These are phyloP conservation scores for Colletotrichum simmondsii DNA, from an alignment of 2,329 filamentous ascomycete species.

Conservation along the genomic window DNA sequence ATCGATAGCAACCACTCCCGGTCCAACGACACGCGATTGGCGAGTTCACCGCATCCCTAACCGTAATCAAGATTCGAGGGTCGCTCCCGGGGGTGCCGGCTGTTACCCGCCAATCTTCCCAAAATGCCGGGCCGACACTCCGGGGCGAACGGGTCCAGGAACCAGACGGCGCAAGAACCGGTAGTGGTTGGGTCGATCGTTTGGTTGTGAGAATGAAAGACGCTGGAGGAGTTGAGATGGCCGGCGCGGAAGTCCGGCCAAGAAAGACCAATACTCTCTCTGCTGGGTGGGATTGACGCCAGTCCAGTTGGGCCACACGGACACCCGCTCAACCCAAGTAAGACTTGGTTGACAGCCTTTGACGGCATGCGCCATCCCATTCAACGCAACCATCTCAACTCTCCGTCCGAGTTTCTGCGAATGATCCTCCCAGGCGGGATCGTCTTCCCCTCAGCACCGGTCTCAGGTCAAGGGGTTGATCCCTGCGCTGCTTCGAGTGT, in stretches of 20 bases:
- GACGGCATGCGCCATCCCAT: constrained; percentile 32
- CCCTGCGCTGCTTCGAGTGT: constrained; percentile 37
- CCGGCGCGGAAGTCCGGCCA: constrained; percentile 5
- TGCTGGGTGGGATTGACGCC: background rate
- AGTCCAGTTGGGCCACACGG: background rate
- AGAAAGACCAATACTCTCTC: background rate
- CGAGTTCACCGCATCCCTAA: constrained; percentile 17
- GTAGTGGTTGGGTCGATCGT: background rate
- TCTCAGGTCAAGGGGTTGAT: constrained; percentile 37
- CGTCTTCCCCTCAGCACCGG: constrained; percentile 38
- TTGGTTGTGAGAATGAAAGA: background rate
- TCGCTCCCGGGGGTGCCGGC: constrained; percentile 16
- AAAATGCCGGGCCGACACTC: constrained; percentile 13
- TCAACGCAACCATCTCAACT: constrained; percentile 21
- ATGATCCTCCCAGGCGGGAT: constrained; percentile 27
- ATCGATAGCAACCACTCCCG: constrained; percentile 14
- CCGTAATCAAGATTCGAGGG: constrained; percentile 17
- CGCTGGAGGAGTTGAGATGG: background rate
- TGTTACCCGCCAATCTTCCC: constrained; percentile 18
- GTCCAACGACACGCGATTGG: constrained; percentile 16
- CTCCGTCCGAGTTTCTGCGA: constrained; percentile 22
- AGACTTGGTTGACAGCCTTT: constrained; percentile 12
- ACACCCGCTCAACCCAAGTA: background rate
- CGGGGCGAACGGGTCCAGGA: background rate
- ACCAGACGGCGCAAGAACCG: background rate